These are phyloP conservation scores for Emiliania huxleyi DNA, from an alignment of 78 protist species.

Conservation along the genomic window DNA sequence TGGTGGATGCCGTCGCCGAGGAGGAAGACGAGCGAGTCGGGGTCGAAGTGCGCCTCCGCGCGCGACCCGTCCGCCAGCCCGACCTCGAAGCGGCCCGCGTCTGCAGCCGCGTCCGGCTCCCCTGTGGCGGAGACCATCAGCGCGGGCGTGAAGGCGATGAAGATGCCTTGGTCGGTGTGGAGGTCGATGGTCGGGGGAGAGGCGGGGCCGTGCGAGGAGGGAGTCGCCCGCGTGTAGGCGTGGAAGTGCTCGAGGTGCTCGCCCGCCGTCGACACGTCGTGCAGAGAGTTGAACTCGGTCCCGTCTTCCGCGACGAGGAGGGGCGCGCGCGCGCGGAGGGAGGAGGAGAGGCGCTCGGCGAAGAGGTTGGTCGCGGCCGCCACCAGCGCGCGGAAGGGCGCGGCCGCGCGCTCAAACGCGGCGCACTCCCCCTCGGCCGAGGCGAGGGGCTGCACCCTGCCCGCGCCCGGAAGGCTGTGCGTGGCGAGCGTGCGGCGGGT, in stretches of 20 bases:
- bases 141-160: not conserved
- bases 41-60: not conserved
- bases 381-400: not conserved
- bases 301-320: not conserved
- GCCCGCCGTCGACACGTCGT: not conserved
- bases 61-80: not conserved
- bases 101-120: no score
- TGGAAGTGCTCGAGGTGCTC: conserved; percentile 16
- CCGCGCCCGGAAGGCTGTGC: not conserved
- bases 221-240: not conserved
- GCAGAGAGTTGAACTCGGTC: not conserved
- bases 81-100: not conserved
- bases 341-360: not conserved
- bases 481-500: not conserved
- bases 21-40: not conserved
- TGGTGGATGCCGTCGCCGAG: not conserved
- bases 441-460: not conserved
- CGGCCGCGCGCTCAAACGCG: not conserved
- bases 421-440: not conserved
- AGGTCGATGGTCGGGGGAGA: not conserved
- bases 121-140: not conserved
- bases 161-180: not conserved
- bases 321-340: not conserved
- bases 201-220: not conserved
- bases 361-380: not conserved